Percentiles rank a stretch among this genome's conserved stretches.
Conservation (phyloP, 306 rosid genomes). For the Pyrus communis region DNA sequence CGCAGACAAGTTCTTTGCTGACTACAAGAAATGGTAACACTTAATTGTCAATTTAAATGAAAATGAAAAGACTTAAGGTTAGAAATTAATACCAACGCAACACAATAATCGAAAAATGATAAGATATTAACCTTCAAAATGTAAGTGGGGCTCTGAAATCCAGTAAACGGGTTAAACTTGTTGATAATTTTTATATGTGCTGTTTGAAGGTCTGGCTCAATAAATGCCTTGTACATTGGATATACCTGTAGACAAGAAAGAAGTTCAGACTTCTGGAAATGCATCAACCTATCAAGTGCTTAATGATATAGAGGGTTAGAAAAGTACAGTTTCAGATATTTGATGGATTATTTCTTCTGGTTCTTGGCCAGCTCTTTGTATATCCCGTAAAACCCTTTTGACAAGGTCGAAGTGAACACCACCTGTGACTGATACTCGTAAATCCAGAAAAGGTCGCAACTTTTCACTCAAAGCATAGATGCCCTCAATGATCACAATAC, state of each 20-base stretch:
- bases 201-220: constrained; percentile 95
- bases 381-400: constrained; percentile 90
- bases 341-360: constrained; percentile 99
- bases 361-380: constrained; percentile 96
- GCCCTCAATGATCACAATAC: constrained; percentile 88
- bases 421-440: constrained; percentile 92
- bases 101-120: constrained; percentile 2
- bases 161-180: constrained; percentile 95
- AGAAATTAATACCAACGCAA: constrained; percentile 9
- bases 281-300: constrained; percentile 9
- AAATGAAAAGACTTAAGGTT: constrained; percentile 2
- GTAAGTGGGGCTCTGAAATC: constrained; percentile 93
- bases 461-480: constrained; percentile 95
- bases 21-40: constrained; percentile 44
- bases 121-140: constrained; percentile 65
- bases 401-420: constrained; percentile 99
- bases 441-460: constrained; percentile 84
- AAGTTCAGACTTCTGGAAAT: constrained; percentile 21
- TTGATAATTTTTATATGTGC: constrained; percentile 89
- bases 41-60: constrained; percentile 11
- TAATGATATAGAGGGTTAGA: constrained; percentile 11
- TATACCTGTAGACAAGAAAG: constrained; percentile 57
- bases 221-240: constrained; percentile 99
- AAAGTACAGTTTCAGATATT: constrained; percentile 88
- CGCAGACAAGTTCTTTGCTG: constrained; percentile 55